Evolutionary conservation across 805 yeast species (phyloP), one percentile per base, ranked within the genome.

Genomic region (Candida parachauliodes): DNA sequence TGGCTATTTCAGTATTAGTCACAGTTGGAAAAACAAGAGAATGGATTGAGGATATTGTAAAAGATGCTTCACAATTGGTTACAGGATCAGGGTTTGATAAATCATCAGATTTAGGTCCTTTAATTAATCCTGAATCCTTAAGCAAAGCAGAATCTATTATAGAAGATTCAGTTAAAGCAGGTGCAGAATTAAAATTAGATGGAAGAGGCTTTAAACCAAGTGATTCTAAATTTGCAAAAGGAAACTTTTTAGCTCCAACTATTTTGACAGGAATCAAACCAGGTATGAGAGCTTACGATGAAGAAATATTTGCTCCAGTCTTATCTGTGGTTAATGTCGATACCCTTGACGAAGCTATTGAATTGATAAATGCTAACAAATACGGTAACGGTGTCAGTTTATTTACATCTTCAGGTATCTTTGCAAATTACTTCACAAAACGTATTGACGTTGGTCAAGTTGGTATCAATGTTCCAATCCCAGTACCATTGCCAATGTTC

Each of bases 401-500:
- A 43, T 83, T 82, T 70, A 82, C 89, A 11, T 68, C 73, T 23
- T 76, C 83, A 1, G 89, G 89, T 9, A 65, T 83, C 16, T 66
- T 75, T n/a, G 83, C 85, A 3, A 82, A 80, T 59, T 76, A 77
- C 55, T 82, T 83, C 68, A 80, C 74, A 56, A 77, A 72, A 60
- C 71, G 77, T 46, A 76, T 81, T 44, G 83, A 80, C 42, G 78
- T 81, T 39, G 89, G 89, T 22, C 88, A 82, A 60, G 84, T 82
- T 35, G 89, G 89, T 39, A 70, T 82, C 49, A 82, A 82, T 51
- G 87, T 82, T 25, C 88, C 89, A 11, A 83, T 82, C 44, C 89
- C 89, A 4, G 89, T 82, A 14, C 89, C 89, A 34, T 65, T 83
- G 57, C 88, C 89, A 42, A 79, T 83, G 85, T 82, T 82, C 60